Base-by-base conservation (phyloP, 2,329 filamentous ascomycete species). In the Curvularia sp. region DNA sequence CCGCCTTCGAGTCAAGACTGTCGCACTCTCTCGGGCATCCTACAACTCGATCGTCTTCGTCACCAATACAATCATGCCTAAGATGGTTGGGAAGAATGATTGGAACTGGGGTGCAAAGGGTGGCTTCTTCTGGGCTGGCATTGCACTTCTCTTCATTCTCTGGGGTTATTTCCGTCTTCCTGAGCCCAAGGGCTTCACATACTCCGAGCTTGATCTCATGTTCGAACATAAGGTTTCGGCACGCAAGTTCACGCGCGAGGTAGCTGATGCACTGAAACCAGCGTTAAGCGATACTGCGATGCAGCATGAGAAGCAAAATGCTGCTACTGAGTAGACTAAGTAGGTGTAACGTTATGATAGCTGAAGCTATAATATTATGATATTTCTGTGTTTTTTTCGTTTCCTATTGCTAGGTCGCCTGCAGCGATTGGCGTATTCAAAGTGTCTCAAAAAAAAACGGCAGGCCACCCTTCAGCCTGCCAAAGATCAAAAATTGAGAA, bases 1-100 rank as follows among this genome's bases (percentile, higher is more conserved):
- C 10, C 86, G 92, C 6, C 83, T 96, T 28, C 90, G 93, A 72
- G 92, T 94, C 79, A 96, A 96, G 82, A 96, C 92, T 0, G 89
- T 96, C 43, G 92, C 93, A 0, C 84, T 96, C 2, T 91, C 90
- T 1, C 88, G 92, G 18, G 65, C 63, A 41, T 65, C 62, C 30
- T 69, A 68, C 57, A 68, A 69, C 56, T 66, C 59, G 10, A 66
- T 67, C 28, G 64, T 65, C 1, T 68, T 69, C 42, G 51, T 66
- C 30, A 68, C 62, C n/a, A 68, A 67, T 42, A 64, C 59, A 4
- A 62, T 68, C 26, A 68, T 67, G 64, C 67, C 67, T 3, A 67
- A 68, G 52, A 69, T 69, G 67, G 58, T 69, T 9, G 64, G 65
- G 39, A 62, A 61, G 33, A 67, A 67, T 26, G 67, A 65, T 24